phyloP scores from a whole-genome alignment of 192 early-diverging fungal species.

The Blastocladiella britannica region DNA sequence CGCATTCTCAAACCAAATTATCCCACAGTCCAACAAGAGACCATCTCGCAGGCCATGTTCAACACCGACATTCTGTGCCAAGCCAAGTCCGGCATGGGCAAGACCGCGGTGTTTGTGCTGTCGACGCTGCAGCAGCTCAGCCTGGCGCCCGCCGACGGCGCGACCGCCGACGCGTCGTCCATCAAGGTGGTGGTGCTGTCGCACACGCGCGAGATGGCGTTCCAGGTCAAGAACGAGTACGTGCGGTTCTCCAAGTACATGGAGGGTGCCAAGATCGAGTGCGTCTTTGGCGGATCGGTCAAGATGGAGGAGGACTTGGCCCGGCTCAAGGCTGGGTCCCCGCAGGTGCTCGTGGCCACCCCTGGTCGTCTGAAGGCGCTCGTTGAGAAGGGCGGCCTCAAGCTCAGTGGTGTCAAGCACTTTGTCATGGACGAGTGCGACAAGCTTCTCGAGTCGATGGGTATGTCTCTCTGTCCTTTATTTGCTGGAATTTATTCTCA shows the following conservation, averaged over 20 bases:
- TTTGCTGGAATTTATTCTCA: conserved; percentile 1
- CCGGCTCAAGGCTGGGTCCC: conserved; percentile 62
- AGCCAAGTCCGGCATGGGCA: conserved; percentile 97
- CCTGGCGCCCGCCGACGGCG: conserved; percentile 51
- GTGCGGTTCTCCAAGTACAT: conserved; percentile 87
- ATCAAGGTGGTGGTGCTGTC: conserved; percentile 67
- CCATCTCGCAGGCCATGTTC: conserved; percentile 88
- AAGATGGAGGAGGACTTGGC: conserved; percentile 63
- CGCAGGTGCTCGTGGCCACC: conserved; percentile 91
- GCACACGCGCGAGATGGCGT: conserved; percentile 95
- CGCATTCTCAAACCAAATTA: no score
- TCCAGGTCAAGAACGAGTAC: conserved; percentile 96
- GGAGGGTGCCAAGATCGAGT: conserved; percentile 75
- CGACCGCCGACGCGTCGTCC: conserved; percentile 5
- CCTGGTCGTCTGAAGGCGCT: conserved; percentile 82
- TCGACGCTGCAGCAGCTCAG: conserved; percentile 86
- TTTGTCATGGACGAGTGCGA: conserved; percentile 99
- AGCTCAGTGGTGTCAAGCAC: conserved; percentile 69
- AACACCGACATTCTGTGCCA: conserved; percentile 95
- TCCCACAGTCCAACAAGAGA: conserved; percentile 88
- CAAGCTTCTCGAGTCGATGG: conserved; percentile 81
- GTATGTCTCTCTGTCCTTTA: conserved; percentile 29
- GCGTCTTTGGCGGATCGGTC: conserved; percentile 80
- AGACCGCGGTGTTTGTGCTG: conserved; percentile 94
- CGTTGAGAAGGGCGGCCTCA: conserved; percentile 64